Evolutionary conservation across 805 yeast species (phyloP).

Genomic region (Candida sanyiensis): DNA sequence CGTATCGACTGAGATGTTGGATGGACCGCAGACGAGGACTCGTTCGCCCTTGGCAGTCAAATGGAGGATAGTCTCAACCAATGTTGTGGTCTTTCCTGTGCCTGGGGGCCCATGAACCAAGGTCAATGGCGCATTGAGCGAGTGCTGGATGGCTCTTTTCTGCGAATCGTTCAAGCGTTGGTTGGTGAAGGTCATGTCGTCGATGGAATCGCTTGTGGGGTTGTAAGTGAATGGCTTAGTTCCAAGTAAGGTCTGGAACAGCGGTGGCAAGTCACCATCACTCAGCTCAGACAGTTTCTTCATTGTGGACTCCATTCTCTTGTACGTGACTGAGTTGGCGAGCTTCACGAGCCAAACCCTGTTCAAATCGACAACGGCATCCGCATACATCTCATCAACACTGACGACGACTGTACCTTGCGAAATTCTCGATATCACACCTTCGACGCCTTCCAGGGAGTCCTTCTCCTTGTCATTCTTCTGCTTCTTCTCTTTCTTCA

Average conservation of each 20-base stretch:
- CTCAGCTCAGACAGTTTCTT: conserved; percentile 50
- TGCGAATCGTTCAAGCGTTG: conserved; percentile 50
- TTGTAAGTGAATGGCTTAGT: conserved; percentile 29
- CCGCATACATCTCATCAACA: conserved; percentile 50
- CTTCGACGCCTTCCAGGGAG: conserved; percentile 37
- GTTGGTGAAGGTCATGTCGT: conserved; percentile 3
- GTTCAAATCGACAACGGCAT: conserved; percentile 38
- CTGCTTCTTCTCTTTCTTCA: conserved; percentile 11
- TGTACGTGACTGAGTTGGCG: conserved; percentile 64
- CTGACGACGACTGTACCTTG: conserved; percentile 49
- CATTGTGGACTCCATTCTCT: conserved; percentile 75
- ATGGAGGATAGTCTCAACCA: conserved; percentile 78
- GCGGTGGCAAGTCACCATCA: conserved; percentile 28
- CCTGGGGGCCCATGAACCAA: conserved; percentile 79
- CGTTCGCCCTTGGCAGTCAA: conserved; percentile 51
- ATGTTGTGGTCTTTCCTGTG: conserved; percentile 76
- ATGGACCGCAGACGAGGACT: conserved; percentile 88
- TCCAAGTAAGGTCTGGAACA: conserved; percentile 46
- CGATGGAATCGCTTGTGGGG: conserved; percentile 31
- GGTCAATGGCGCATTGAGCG: conserved; percentile 52
- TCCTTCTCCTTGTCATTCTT: conserved; percentile 13
- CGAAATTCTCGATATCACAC: conserved; percentile 57
- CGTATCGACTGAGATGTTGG: conserved; percentile 89
- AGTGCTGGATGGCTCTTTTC: conserved; percentile 60
- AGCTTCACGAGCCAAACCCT: conserved; percentile 56